Conservation (phyloP, 306 rosid species). For the Lathyrus oleraceus region DNA sequence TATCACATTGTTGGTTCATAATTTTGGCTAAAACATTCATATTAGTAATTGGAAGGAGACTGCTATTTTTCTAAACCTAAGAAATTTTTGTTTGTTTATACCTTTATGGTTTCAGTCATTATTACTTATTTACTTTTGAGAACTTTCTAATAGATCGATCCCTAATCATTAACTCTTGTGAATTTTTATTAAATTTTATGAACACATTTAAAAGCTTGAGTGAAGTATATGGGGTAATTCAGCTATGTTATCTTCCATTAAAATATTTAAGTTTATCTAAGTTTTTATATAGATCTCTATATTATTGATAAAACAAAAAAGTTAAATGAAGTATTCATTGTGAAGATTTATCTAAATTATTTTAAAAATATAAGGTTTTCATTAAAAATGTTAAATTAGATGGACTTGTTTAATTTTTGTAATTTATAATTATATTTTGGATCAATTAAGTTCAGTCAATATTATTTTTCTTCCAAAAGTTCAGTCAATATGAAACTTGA, state of each 20-base stretch:
- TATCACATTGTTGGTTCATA: too few species aligned
- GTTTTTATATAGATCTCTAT: background rate
- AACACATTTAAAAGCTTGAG: background rate
- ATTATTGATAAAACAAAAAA: background rate
- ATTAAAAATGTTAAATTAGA: background rate
- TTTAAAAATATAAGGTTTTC: background rate
- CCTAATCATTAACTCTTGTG: background rate
- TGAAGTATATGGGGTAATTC: background rate
- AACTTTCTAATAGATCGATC: background rate
- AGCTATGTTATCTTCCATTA: background rate
- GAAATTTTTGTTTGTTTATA: background rate
- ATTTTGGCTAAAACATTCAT: too few species aligned
- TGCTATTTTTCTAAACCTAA: background rate
- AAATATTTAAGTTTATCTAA: background rate
- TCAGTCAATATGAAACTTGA: background rate
- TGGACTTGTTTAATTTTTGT: background rate
- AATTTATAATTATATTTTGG: background rate
- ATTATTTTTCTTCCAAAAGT: too few species aligned
- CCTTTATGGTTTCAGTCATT: background rate
- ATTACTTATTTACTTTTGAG: background rate
- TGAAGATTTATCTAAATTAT: background rate
- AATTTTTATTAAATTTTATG: background rate
- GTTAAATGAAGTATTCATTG: background rate
- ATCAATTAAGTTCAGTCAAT: background rate
- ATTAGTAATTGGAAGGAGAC: too few species aligned